Evolutionary conservation across 352 stramenopile genomes (phyloP), one percentile per base, ranked within the genome.

Genomic region (Phytophthora sojae): DNA sequence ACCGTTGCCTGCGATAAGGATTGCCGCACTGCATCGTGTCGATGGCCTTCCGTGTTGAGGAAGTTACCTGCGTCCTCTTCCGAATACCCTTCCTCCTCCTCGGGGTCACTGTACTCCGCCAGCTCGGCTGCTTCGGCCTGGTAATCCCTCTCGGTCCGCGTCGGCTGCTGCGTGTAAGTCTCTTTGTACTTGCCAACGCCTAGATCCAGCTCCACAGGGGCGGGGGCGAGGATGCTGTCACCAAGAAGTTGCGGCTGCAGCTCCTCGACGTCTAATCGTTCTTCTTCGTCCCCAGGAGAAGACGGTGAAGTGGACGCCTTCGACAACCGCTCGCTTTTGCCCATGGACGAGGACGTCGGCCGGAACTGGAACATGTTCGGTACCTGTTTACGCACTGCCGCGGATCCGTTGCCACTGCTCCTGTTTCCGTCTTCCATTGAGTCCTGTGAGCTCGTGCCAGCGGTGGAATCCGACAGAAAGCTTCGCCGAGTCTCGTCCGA

Each of bases 291-390:
- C 39, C 76, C 78, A 51, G 78, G 76, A 2, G 64, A 77, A 23
- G 69, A 80, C 23, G 64, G 70, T 6, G 71, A 76, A 26, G 77
- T 82, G 2, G 66, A 80, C 19, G 57, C 65, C 57, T 89, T 77
- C 39, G 80, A 75, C 49, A 74, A 66, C 14, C 81, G 51, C 55
- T 87, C 63, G 58, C 64, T 72, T 57, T 77, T 83, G 37, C 63
- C 69, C 66, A 75, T 71, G 23, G 72, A 83, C 32, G 80, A 62
- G 17, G 81, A 77, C 17, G 64, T 74, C 52, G 79, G 78, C 1
- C 83, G 81, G 47, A 92, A 89, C 58, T 88, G 80, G 39, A 90
- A 91, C 76, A 90, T 87, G 59, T 83, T 81, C n/a, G 82, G 80
- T 15, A 77, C 70, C 32, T 79, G 80, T 57, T 77, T 85, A 59